Evolutionary conservation across 495 filamentous ascomycete genomes (phyloP).

Genomic region (Friedmanniomyces simplex): DNA sequence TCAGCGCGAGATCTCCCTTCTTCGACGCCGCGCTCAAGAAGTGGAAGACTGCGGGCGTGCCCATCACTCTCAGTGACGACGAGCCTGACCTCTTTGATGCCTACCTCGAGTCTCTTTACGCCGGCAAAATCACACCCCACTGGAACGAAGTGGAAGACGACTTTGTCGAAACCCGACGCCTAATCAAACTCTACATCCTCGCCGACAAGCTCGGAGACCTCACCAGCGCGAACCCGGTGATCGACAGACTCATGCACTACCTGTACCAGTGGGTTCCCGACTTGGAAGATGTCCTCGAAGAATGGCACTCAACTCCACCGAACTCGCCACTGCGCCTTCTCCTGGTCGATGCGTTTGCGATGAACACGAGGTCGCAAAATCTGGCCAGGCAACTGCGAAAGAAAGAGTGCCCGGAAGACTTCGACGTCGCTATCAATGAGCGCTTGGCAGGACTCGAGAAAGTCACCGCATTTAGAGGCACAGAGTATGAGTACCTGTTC

Average conservation of each 20-base stretch:
- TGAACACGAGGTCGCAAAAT: no score
- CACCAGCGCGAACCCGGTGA: not conserved
- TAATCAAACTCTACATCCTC: not conserved
- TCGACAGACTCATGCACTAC: not conserved
- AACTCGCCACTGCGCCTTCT: no score
- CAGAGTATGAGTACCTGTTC: no score
- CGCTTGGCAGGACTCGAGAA: no score
- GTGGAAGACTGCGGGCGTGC: not conserved
- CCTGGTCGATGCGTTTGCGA: no score
- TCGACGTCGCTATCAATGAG: no score
- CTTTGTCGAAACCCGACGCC: not conserved
- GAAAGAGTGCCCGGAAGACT: no score
- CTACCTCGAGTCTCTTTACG: not conserved
- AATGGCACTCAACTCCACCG: no score
- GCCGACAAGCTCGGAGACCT: conserved; percentile 2
- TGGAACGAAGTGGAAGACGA: not conserved
- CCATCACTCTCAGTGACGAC: not conserved
- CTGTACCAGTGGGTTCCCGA: no score
- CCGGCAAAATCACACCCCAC: not conserved
- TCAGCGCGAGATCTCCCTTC: not conserved
- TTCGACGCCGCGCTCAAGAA: not conserved
- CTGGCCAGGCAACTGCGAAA: no score
- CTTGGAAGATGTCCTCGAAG: no score
- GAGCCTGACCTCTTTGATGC: not conserved
- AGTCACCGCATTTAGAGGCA: no score